A percentile compares a stretch with the other conserved stretches of the same genome.
Conservation (phyloP, 1,284 basidiomycete species). For the Pseudozyma hubeiensis region DNA sequence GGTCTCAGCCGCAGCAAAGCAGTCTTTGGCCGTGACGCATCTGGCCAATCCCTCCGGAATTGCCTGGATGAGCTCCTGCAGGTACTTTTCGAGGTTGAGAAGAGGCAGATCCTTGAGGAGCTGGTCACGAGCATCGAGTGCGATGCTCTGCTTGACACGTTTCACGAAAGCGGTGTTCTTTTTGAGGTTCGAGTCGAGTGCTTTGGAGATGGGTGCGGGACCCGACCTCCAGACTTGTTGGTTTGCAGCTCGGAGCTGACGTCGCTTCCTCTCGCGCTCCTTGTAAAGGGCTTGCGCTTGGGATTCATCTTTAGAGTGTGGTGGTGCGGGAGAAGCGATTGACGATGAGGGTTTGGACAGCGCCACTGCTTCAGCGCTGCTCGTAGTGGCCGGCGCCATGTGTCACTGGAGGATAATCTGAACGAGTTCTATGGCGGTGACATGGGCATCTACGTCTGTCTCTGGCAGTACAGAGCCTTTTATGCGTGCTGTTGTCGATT, state of each 20-base stretch:
- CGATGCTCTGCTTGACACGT: conserved; percentile 57
- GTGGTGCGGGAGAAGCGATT: conserved; percentile 7
- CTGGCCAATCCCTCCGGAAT: conserved; percentile 84
- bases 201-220: conserved; percentile 17
- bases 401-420: background rate
- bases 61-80: conserved; percentile 91
- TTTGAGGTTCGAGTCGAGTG: conserved; percentile 65
- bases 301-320: conserved; percentile 33
- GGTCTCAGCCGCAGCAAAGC: conserved; percentile 84
- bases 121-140: conserved; percentile 69
- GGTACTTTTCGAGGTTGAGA: conserved; percentile 91
- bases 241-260: conserved; percentile 48
- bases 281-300: conserved; percentile 28
- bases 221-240: conserved; percentile 47
- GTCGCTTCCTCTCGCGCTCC: conserved; percentile 57
- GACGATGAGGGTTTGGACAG: conserved; percentile 7
- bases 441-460: conserved; percentile 5
- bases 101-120: conserved; percentile 80
- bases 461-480: background rate
- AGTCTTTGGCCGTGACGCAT: conserved; percentile 88
- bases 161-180: conserved; percentile 67
- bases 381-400: conserved; percentile 17
- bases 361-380: conserved; percentile 5
- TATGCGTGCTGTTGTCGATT: too few species aligned
- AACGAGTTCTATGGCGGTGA: background rate